Percentiles rank a stretch among this genome's conserved stretches.
Evolutionary conservation across 257 asterid genomes (phyloP).

Genomic region (Solanum gracilifrons): DNA sequence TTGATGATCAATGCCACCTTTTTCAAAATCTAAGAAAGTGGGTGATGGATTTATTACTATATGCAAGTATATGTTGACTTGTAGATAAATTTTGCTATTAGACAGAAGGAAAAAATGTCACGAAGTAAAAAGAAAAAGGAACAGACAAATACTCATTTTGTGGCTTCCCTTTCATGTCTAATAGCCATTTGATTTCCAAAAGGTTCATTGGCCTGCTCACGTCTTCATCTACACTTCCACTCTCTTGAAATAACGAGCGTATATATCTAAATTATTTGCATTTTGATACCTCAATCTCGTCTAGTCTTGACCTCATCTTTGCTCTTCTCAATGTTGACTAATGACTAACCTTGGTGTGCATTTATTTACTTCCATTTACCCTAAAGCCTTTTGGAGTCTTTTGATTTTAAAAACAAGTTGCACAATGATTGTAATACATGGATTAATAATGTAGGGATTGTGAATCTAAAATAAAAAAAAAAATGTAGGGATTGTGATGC

Average conservation of each 20-base stretch:
- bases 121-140: background rate
- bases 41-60: background rate
- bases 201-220: background rate
- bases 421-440: background rate
- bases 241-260: background rate
- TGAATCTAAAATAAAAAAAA: too few species aligned
- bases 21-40: background rate
- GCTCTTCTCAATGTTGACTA: background rate
- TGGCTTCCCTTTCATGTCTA: background rate
- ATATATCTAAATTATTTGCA: background rate
- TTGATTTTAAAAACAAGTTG: background rate
- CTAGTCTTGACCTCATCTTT: background rate
- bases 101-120: background rate
- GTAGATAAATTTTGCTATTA: background rate
- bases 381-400: background rate
- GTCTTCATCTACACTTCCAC: background rate
- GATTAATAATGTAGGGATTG: background rate
- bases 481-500: background rate
- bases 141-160: background rate
- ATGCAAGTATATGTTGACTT: background rate
- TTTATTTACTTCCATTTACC: background rate
- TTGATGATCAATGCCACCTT: background rate
- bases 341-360: background rate
- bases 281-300: background rate
- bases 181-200: background rate